Evolutionary conservation across 148 eudicot genomes (phyloP), one percentile per base, ranked within the genome.

Genomic region (Rhododendron simsii): DNA sequence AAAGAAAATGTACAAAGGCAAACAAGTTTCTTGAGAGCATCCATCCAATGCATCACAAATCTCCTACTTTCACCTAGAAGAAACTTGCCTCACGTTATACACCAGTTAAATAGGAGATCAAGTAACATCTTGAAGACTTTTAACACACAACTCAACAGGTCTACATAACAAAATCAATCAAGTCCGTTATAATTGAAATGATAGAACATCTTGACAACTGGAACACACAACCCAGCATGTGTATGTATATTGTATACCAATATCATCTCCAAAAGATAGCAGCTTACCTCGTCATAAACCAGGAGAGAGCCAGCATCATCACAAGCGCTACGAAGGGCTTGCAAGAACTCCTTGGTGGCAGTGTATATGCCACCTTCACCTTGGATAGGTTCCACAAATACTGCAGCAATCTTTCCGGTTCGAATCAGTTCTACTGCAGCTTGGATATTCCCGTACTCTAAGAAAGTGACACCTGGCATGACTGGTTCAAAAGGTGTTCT

Each of bases 311-410:
- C 95, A 87, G 91, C 91, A 69, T 94, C 91, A 89, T 97, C 93
- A 89, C 98, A 97, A 15, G 95, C 95, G 85, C 55, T 69, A 81
- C 98, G 98, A 81, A 97, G 79, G 71, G 93, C 89, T 85, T 92
- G 94, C 87, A 97, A 91, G 80, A 97, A 97, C 85, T 95, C 96
- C 89, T 89, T 93, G 28, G 95, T 92, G 21, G 99, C 98, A 90
- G 92, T 92, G 87, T 94, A 91, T 69, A 97, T 93, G 55, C 99
- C 99, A 45, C 99, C 98, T 90, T 96, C 99, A 86, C 99, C 99
- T 88, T 95, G 98, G 80, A 97, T 87, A 77, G 99, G 99, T 89
- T 97, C 99, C 37, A 95, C 99, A 89, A 97, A 95, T 55, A 97
- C 99, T 45, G 92, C 96, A 84, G 98, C 99, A 83, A 97, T 84